These are phyloP conservation scores for Vitis labrusca DNA, from an alignment of 164 flowering plant species.

Conservation along the genomic window DNA sequence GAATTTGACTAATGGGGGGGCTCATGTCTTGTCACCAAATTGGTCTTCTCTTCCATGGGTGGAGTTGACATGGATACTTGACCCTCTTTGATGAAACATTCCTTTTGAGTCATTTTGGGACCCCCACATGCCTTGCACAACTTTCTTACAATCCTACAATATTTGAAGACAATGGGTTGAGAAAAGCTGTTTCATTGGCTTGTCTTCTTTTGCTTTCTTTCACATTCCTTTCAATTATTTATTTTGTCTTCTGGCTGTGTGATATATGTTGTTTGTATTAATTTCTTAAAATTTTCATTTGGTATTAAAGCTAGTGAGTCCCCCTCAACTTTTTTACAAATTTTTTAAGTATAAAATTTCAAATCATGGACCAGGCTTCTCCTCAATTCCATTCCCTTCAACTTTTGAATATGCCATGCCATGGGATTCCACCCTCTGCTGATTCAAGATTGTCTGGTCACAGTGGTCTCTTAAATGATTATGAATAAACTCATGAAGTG, in stretches of 20 bases:
- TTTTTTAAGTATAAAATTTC: background rate
- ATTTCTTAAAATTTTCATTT: no score
- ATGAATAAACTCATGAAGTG: no score
- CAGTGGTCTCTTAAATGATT: no score
- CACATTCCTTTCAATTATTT: conserved; percentile 11
- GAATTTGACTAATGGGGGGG: conserved; percentile 25
- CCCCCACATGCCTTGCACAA: conserved; percentile 17
- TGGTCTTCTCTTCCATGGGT: conserved; percentile 12
- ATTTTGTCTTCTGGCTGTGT: background rate
- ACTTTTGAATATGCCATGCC: background rate
- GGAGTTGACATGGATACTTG: conserved; percentile 45
- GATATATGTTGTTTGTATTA: no score
- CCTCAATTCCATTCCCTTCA: background rate
- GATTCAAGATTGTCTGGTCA: no score
- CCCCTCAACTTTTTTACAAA: background rate
- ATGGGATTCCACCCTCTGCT: no score
- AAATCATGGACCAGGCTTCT: background rate
- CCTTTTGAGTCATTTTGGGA: conserved; percentile 11
- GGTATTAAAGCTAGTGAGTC: no score
- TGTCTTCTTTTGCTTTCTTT: conserved; percentile 29
- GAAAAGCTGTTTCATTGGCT: conserved; percentile 1
- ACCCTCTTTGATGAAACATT: conserved; percentile 32
- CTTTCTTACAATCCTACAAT: conserved; percentile 17
- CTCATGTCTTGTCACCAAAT: conserved; percentile 23
- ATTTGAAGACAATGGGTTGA: conserved; percentile 15